Conservation (phyloP, 345 rosid genomes). For the Syzygium aromaticum region DNA sequence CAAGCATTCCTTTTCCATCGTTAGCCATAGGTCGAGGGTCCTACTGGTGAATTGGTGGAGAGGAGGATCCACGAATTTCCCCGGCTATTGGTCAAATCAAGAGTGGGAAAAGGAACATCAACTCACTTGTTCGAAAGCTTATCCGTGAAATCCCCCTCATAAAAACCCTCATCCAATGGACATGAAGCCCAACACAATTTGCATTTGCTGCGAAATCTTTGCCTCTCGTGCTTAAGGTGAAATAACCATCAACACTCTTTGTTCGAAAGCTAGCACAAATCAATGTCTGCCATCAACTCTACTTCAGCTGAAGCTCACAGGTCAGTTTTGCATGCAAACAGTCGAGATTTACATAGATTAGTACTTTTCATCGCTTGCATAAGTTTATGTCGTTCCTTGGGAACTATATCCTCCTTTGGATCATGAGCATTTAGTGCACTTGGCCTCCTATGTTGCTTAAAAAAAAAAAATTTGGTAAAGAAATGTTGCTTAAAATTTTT, state of each 20-base stretch:
- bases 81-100: too few species aligned
- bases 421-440: not conserved
- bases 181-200: not conserved
- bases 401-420: not conserved
- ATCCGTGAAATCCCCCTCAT: not conserved
- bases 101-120: not conserved
- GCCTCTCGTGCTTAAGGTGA: not conserved
- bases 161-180: not conserved
- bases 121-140: not conserved
- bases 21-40: not conserved
- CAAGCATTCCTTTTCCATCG: too few species aligned
- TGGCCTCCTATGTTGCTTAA: too few species aligned
- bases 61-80: not conserved
- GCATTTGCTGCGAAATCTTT: not conserved
- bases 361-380: not conserved
- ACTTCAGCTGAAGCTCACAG: not conserved
- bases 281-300: not conserved
- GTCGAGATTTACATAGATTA: not conserved
- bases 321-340: not conserved
- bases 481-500: not conserved
- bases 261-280: not conserved
- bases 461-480: too few species aligned
- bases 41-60: not conserved
- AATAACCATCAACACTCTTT: not conserved
- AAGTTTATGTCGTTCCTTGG: not conserved